Base-by-base conservation (phyloP, 441 rosid genomes). In the Jatropha podagrica region DNA sequence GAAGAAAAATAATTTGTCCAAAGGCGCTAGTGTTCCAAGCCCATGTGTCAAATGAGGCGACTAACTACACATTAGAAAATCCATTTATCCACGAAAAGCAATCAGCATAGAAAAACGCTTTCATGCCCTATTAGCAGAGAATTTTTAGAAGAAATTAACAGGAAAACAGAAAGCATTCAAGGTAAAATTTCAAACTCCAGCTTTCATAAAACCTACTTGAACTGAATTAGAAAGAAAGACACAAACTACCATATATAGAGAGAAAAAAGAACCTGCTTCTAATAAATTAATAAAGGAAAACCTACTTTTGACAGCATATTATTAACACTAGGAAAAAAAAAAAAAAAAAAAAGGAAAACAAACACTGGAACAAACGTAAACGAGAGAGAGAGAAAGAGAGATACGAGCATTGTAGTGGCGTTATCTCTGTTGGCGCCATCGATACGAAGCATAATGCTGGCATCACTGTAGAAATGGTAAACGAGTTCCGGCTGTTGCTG, bases 371-470 rank as follows among this genome's bases (percentile, higher is more conserved):
- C 2, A 73, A 6, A 71, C 2, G 38, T 12, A 15, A 12, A 27
- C 23, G 23, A 10, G 38, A 38, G 17, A 42, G 46, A 70, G 76
- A 64, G 7, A 41, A 18, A 52, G 72, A 82, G 76, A 76, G 41
- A 38, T 81, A 92, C 97, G 85, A 92, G 88, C 84, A 91, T 85
- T 63, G 91, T 80, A 23, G 92, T 76, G 64, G 92, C 93, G 17
- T 92, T 84, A 75, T 90, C 91, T 32, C 87, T 70, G 73, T 79
- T 76, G 52, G 59, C 65, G 42, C 90, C 98, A 73, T 93, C 97
- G 12, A 93, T 79, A 66, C 95, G 97, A 76, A 91, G 89, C 92
- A 93, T 85, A 79, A 91, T 88, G 77, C 97, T 95, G 83, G 84
- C 79, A 74, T 95, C 91, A 73, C 87, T 89, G 78, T 93, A 92